phyloP scores from a whole-genome alignment of 2,329 filamentous ascomycete species.

The Paraphoma chrysanthemicola region DNA sequence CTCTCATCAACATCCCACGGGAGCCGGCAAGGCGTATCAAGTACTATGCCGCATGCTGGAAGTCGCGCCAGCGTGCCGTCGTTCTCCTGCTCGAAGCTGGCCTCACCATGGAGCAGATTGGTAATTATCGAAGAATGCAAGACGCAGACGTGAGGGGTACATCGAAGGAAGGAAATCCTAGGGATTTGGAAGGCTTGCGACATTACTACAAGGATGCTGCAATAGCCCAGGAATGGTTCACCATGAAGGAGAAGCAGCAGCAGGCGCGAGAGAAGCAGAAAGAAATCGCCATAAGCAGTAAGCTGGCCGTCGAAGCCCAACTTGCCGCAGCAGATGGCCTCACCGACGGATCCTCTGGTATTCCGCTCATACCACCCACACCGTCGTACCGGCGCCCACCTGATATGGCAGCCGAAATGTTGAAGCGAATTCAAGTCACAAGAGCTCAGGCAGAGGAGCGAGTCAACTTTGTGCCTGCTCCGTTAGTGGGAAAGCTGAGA shows the following conservation, averaged over 20 bases:
- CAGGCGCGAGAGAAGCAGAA: slow-evolving; percentile 24
- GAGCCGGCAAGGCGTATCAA: slow-evolving; percentile 23
- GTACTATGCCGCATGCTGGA: slow-evolving; percentile 42
- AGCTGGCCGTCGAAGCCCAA: slow-evolving; percentile 32
- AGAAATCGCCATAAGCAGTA: slow-evolving; percentile 36
- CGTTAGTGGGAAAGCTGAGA: slow-evolving; percentile 26
- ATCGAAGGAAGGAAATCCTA: slow-evolving; percentile 10
- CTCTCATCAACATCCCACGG: slow-evolving; percentile 41
- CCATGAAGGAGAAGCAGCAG: slow-evolving; percentile 19
- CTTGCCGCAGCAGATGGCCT: slow-evolving; percentile 16
- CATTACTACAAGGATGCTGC: slow-evolving; percentile 35
- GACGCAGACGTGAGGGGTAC: slow-evolving; percentile 29
- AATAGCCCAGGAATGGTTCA: slow-evolving; percentile 21
- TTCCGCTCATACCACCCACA: slow-evolving; percentile 36
- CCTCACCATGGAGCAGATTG: slow-evolving; percentile 33
- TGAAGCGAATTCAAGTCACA: slow-evolving; percentile 10
- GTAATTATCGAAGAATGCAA: slow-evolving; percentile 36
- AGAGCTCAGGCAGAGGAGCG: slow-evolving; percentile 4
- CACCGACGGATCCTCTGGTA: slow-evolving; percentile 14
- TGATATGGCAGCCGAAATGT: slow-evolving; percentile 12
- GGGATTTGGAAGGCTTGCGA: slow-evolving; percentile 21
- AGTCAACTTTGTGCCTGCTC: slow-evolving; percentile 25
- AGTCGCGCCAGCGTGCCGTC: slow-evolving; percentile 39
- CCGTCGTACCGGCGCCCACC: slow-evolving; percentile 9
- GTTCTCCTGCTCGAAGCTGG: slow-evolving; percentile 40